phyloP scores from a whole-genome alignment of 2,329 filamentous ascomycete genomes.

The Elsinoe batatas region DNA sequence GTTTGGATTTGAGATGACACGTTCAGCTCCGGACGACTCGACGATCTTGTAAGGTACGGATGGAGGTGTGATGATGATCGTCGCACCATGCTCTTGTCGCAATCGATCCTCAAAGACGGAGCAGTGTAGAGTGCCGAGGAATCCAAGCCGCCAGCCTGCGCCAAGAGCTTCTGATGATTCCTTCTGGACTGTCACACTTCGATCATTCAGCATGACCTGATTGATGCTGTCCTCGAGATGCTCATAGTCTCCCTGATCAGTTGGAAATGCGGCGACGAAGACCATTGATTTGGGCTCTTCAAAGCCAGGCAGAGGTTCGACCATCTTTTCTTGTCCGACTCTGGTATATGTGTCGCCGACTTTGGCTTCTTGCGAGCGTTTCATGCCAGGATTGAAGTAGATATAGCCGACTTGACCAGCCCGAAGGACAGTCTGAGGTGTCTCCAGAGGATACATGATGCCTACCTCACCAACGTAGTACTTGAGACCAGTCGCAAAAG shows the following conservation, averaged over 20 bases:
- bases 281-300: slow-evolving; percentile 99
- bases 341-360: slow-evolving; percentile 91
- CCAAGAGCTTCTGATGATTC: slow-evolving; percentile 90
- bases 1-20: slow-evolving; percentile 74
- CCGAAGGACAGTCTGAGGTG: slow-evolving; percentile 66
- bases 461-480: slow-evolving; percentile 95
- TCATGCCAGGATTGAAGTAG: slow-evolving; percentile 98
- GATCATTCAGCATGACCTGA: slow-evolving; percentile 87
- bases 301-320: slow-evolving; percentile 80
- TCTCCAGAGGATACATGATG: slow-evolving; percentile 87
- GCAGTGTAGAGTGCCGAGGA: slow-evolving; percentile 92
- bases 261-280: slow-evolving; percentile 92
- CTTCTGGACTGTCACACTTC: slow-evolving; percentile 87
- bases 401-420: slow-evolving; percentile 95
- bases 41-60: slow-evolving; percentile 85
- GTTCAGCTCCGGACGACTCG: slow-evolving; percentile 66
- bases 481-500: slow-evolving; percentile 76
- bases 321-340: slow-evolving; percentile 62
- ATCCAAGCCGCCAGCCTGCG: slow-evolving; percentile 87
- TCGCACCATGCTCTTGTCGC: slow-evolving; percentile 85
- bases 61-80: slow-evolving; percentile 92
- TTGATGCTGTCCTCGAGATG: slow-evolving; percentile 89
- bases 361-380: slow-evolving; percentile 88
- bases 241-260: slow-evolving; percentile 77
- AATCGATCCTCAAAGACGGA: slow-evolving; percentile 98